phyloP scores from a whole-genome alignment of 768 basidiomycete genomes.

The Lactarius sanguifluus region DNA sequence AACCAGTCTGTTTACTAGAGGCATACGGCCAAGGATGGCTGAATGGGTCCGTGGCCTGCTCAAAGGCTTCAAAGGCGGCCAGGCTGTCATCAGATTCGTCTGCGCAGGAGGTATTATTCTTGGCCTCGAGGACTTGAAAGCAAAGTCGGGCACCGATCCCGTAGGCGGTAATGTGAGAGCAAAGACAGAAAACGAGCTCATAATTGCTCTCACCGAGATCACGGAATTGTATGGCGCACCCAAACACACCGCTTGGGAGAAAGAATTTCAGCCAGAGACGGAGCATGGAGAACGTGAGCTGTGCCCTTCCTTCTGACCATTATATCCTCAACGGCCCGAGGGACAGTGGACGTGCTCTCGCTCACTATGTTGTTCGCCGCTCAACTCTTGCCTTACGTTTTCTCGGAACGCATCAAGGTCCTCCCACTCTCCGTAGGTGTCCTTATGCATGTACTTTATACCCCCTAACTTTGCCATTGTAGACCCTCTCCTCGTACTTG shows the following conservation, averaged over 20 bases:
- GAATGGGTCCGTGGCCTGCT: constrained; percentile 54
- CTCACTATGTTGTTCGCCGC: constrained; percentile 50
- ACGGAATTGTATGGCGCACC: constrained; percentile 53
- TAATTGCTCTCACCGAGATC: constrained; percentile 72
- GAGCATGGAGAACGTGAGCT: constrained; percentile 42
- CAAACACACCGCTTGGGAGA: constrained; percentile 54
- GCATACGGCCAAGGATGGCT: constrained; percentile 28
- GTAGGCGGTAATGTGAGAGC: constrained; percentile 38
- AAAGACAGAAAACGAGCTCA: constrained; percentile 59
- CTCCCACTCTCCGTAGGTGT: constrained; percentile 52
- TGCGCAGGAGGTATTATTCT: constrained; percentile 63
- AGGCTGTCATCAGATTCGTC: constrained; percentile 59
- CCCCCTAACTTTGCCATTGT: constrained; percentile 24
- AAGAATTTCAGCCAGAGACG: constrained; percentile 60
- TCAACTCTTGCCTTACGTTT: constrained; percentile 57
- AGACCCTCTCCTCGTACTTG: constrained; percentile 39
- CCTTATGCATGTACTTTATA: constrained; percentile 21
- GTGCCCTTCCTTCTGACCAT: background rate
- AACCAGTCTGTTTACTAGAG: constrained; percentile 30
- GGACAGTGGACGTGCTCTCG: constrained; percentile 32
- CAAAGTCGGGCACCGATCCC: constrained; percentile 34
- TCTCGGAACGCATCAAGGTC: constrained; percentile 54
- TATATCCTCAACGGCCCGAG: background rate
- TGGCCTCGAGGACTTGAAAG: constrained; percentile 57
- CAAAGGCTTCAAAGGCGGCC: constrained; percentile 64